A percentile compares a stretch with the other conserved stretches of the same genome.
phyloP scores from a whole-genome alignment of 495 filamentous ascomycete genomes.

The Xylaria acuta region DNA sequence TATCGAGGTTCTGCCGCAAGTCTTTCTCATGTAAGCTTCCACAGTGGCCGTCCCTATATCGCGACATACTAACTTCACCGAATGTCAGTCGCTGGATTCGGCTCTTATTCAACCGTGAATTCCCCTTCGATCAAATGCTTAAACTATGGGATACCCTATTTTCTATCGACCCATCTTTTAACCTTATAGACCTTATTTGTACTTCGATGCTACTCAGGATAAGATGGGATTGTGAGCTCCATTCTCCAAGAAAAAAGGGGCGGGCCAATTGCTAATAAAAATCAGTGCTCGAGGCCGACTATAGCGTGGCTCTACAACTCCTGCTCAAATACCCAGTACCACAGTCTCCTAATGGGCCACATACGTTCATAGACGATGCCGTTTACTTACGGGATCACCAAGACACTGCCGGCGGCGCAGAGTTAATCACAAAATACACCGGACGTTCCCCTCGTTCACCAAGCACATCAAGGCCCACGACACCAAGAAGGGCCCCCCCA shows the following conservation, averaged over 20 bases:
- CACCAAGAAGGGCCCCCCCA: constrained; percentile 32
- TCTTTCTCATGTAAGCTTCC: constrained; percentile 85
- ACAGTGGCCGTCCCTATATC: background rate
- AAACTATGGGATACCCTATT: constrained; percentile 91
- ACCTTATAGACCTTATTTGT: constrained; percentile 86
- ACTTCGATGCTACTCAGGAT: constrained; percentile 93
- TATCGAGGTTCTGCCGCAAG: constrained; percentile 92
- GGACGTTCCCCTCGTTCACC: constrained; percentile 64
- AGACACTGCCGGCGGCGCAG: constrained; percentile 70
- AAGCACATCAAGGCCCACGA: constrained; percentile 40
- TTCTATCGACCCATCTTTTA: constrained; percentile 81
- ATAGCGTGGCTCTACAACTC: constrained; percentile 80
- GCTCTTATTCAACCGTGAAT: constrained; percentile 91
- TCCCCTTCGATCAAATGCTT: constrained; percentile 83
- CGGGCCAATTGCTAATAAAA: background rate
- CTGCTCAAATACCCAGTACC: constrained; percentile 83
- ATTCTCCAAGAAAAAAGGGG: background rate
- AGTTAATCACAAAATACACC: constrained; percentile 84
- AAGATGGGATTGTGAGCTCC: constrained; percentile 79
- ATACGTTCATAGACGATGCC: constrained; percentile 87
- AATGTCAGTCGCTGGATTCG: constrained; percentile 85
- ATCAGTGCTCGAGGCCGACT: constrained; percentile 82
- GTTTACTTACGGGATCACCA: constrained; percentile 81
- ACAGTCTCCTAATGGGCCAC: constrained; percentile 64
- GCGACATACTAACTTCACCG: constrained; percentile 21